phyloP scores from a whole-genome alignment of 2,329 filamentous ascomycete species.

The Apiospora kogelbergensis region DNA sequence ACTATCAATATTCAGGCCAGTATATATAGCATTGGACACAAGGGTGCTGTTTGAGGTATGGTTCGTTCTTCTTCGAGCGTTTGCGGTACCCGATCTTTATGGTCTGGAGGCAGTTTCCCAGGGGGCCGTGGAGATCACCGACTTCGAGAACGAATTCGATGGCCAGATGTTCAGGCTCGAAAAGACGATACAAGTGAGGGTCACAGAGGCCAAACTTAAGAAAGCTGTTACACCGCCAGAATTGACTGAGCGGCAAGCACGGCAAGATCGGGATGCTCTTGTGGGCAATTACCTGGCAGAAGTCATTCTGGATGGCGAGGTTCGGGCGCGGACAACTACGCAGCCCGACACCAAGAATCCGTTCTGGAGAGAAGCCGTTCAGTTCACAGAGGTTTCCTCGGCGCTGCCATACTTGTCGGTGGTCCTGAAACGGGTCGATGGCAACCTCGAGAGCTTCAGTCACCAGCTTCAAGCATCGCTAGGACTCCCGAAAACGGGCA shows the following conservation, averaged over 20 bases:
- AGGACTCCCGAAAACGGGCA: slow-evolving; percentile 41
- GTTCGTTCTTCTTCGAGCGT: slow-evolving; percentile 89
- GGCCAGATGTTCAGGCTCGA: slow-evolving; percentile 61
- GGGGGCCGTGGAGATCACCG: slow-evolving; percentile 43
- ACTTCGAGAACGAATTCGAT: slow-evolving; percentile 38
- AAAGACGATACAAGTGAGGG: slow-evolving; percentile 57
- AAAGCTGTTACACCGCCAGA: slow-evolving; percentile 28
- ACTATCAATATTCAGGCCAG: slow-evolving; percentile 77
- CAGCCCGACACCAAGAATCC: slow-evolving; percentile 71
- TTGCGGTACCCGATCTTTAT: slow-evolving; percentile 90
- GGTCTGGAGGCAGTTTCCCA: slow-evolving; percentile 52
- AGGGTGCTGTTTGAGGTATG: slow-evolving; percentile 94
- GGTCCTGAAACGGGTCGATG: slow-evolving; percentile 66
- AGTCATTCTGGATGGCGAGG: slow-evolving; percentile 76
- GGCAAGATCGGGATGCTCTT: slow-evolving; percentile 44
- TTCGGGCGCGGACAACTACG: slow-evolving; percentile 71
- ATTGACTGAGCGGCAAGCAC: slow-evolving; percentile 29
- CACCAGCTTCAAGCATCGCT: slow-evolving; percentile 44
- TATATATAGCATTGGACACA: slow-evolving; percentile 85
- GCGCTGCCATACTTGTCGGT: slow-evolving; percentile 68
- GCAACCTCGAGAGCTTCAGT: slow-evolving; percentile 45
- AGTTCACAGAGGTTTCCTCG: slow-evolving; percentile 72
- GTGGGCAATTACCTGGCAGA: slow-evolving; percentile 76
- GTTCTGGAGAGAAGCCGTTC: slow-evolving; percentile 81
- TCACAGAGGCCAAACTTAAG: slow-evolving; percentile 64